Base-by-base conservation (phyloP, 805 yeast genomes). In the Ogataea pignaliae region DNA sequence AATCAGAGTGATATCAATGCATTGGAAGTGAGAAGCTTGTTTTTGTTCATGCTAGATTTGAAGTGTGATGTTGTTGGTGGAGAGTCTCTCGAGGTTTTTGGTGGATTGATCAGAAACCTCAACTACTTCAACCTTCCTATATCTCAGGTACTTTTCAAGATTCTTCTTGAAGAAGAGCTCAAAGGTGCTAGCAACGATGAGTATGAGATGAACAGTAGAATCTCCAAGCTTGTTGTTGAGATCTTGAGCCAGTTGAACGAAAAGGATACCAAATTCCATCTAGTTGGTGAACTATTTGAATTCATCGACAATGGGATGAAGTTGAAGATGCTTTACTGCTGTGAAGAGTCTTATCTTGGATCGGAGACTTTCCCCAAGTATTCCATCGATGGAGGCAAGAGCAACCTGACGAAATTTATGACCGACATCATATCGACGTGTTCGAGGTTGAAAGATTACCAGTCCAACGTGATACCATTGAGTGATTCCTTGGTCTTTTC, bases 391-490 rank as follows among this genome's bases (percentile, higher is more conserved):
- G 56, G 56, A 12, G 37, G 51, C 21, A 21, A 21, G 26, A 21
- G 26, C 26, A 61, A 71, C 46, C 48, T 70, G 36, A 53, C 76
- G 1, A 68, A 70, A 0, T 57, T 63, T 12, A 57, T 76, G 38
- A 67, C 65, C 40, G 76, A 71, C 50, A 72, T 68, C 39, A 71
- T 77, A 40, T 69, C 70, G 29, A 75, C 71, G 48, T 74, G 78
- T 48, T 68, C 76, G 3, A 66, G 70, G 37, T 46, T 59, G 26
- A 45, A 47, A 34, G 49, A 45, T 21, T 39, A 42, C n/a, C 39
- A 44, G n/a, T 33, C 48, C 7, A 29, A 26, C 5, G 40, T 36
- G 21, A 43, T 61, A 5, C 55, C 59, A 14, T 44, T 66, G 53
- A 57, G 57, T 26, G 75, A 72, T 45, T 67, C 69, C 2, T 46